Evolutionary conservation across 495 filamentous ascomycete species (phyloP).

Genomic region (Amphirosellinia nigrospora): DNA sequence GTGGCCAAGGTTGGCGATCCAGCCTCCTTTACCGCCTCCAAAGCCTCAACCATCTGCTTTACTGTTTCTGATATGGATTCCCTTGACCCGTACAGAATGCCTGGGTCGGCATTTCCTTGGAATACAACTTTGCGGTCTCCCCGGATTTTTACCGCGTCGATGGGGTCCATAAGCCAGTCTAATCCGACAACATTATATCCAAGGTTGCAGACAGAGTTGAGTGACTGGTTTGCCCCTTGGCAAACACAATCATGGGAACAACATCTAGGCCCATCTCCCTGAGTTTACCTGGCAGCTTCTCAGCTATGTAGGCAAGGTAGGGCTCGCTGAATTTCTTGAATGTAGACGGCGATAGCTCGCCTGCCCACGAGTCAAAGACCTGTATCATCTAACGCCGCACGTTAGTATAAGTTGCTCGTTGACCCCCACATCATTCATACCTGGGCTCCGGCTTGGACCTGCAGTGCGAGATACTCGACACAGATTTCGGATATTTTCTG

Average conservation of each 20-base stretch:
- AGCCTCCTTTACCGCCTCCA: conserved; percentile 59
- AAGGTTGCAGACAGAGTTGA: conserved; percentile 83
- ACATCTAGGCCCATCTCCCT: conserved; percentile 72
- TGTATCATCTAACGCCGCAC: conserved; percentile 71
- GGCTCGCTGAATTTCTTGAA: conserved; percentile 87
- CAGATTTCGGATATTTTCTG: conserved; percentile 92
- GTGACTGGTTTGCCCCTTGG: conserved; percentile 97
- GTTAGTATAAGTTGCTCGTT: background rate
- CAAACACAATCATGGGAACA: conserved; percentile 98
- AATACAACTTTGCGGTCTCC: conserved; percentile 73
- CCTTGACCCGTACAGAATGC: conserved; percentile 83
- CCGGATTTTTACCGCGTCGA: conserved; percentile 78
- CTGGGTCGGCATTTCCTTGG: conserved; percentile 96
- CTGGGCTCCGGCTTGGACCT: conserved; percentile 90
- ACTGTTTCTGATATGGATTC: conserved; percentile 80
- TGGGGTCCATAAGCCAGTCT: conserved; percentile 93
- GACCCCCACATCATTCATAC: conserved; percentile 41
- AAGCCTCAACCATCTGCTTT: conserved; percentile 86
- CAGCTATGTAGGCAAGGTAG: conserved; percentile 82
- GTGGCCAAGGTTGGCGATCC: conserved; percentile 91
- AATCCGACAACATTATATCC: conserved; percentile 93
- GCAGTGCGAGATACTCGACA: conserved; percentile 89
- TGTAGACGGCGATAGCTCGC: conserved; percentile 81
- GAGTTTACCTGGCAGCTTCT: conserved; percentile 73
- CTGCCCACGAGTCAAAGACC: conserved; percentile 99